These are phyloP conservation scores for Tilletia caries DNA, from an alignment of 1,284 basidiomycete genomes.

Conservation along the genomic window DNA sequence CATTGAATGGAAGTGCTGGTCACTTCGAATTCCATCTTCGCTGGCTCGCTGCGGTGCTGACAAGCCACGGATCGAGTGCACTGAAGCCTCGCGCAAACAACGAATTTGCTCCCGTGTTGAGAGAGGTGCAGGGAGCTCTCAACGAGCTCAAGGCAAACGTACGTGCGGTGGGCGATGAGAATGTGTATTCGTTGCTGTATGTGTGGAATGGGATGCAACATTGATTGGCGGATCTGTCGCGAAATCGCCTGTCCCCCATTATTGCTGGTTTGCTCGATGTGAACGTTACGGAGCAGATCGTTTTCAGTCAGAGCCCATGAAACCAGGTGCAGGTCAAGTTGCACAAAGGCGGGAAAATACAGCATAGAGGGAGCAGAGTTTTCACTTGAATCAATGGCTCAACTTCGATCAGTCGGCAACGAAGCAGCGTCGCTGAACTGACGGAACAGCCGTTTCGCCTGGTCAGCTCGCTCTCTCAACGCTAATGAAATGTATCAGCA, in stretches of 20 bases:
- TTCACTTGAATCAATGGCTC: too few relatives aligned
- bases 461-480: too few relatives aligned
- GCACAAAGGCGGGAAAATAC: too few relatives aligned
- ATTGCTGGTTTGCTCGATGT: not conserved
- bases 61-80: conserved; percentile 37
- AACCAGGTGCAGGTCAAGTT: too few relatives aligned
- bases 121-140: conserved; percentile 42
- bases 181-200: conserved; percentile 43
- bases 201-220: conserved; percentile 38
- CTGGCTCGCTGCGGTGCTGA: conserved; percentile 48
- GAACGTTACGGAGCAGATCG: too few relatives aligned
- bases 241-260: not conserved
- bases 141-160: conserved; percentile 48
- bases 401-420: too few relatives aligned
- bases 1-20: conserved; percentile 33
- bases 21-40: conserved; percentile 51
- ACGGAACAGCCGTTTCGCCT: too few relatives aligned
- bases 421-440: too few relatives aligned
- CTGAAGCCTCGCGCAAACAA: conserved; percentile 25
- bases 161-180: conserved; percentile 43
- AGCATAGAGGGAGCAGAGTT: too few relatives aligned
- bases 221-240: not conserved
- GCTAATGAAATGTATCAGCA: too few relatives aligned
- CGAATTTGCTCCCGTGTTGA: conserved; percentile 39
- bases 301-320: too few relatives aligned